Evolutionary conservation across 768 basidiomycete species (phyloP).

Genomic region (Boletus tylopilopsis): DNA sequence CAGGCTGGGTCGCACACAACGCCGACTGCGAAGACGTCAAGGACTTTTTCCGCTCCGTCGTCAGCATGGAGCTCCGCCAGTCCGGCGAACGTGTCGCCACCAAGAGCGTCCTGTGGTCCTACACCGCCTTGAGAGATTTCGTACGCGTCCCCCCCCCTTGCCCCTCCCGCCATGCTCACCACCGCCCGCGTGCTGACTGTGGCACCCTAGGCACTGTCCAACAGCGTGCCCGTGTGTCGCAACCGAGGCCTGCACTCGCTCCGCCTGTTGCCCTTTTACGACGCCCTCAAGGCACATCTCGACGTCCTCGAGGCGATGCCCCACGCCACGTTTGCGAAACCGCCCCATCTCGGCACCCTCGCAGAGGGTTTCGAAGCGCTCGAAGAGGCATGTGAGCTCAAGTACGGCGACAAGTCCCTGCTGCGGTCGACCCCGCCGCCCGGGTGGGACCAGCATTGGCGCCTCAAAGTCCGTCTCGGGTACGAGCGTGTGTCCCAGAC

Average conservation of each 20-base stretch:
- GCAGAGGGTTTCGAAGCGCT: slow-evolving; percentile 56
- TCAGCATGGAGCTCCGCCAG: slow-evolving; percentile 76
- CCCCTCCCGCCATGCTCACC: too few relatives aligned
- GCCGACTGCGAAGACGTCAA: slow-evolving; percentile 67
- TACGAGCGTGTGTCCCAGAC: slow-evolving; percentile 63
- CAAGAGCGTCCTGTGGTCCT: slow-evolving; percentile 77
- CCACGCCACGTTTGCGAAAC: slow-evolving; percentile 56
- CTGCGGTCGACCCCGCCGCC: slow-evolving; percentile 31
- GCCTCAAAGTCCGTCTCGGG: slow-evolving; percentile 53
- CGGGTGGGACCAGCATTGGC: slow-evolving; percentile 58
- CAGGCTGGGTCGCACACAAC: slow-evolving; percentile 67
- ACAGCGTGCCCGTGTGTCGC: slow-evolving; percentile 61
- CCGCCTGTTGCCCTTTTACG: slow-evolving; percentile 57
- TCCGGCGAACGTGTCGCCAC: slow-evolving; percentile 76
- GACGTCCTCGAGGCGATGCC: slow-evolving; percentile 58
- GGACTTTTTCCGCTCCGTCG: slow-evolving; percentile 65
- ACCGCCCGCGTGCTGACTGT: neutral
- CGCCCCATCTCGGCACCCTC: slow-evolving; percentile 59
- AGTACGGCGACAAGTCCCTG: slow-evolving; percentile 41
- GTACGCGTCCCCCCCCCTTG: slow-evolving; percentile 38
- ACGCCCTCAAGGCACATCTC: slow-evolving; percentile 58
- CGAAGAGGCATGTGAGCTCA: slow-evolving; percentile 61
- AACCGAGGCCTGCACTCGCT: slow-evolving; percentile 66
- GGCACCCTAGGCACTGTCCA: slow-evolving; percentile 56
- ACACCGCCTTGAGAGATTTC: slow-evolving; percentile 73